Percentiles rank a stretch among this genome's conserved stretches.
These are phyloP conservation scores for Mesembryanthemum crystallinum DNA, from an alignment of 148 eudicot species.

Conservation along the genomic window DNA sequence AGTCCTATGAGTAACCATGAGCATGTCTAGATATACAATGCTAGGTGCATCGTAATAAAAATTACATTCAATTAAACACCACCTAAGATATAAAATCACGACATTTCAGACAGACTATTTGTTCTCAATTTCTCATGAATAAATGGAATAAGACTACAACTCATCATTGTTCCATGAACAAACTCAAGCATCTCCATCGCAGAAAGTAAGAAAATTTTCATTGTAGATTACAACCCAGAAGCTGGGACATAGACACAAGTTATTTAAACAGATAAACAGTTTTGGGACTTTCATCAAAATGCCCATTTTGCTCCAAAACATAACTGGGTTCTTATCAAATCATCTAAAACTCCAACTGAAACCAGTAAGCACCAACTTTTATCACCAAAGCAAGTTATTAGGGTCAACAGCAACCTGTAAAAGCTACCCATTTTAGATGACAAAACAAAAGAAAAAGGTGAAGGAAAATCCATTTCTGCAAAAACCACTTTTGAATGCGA, in stretches of 20 bases:
- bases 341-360: background rate
- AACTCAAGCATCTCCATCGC: background rate
- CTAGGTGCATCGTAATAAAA: background rate
- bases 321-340: background rate
- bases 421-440: background rate
- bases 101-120: too few species aligned
- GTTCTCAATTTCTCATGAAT: too few species aligned
- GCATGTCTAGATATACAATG: too few species aligned
- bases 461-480: too few species aligned
- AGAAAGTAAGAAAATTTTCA: background rate
- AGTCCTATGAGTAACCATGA: too few species aligned
- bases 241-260: background rate
- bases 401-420: background rate
- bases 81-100: background rate
- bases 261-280: background rate
- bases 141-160: too few species aligned
- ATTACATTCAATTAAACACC: background rate
- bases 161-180: background rate
- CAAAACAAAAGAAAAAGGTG: too few species aligned
- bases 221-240: background rate
- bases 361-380: background rate
- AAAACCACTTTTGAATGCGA: too few species aligned
- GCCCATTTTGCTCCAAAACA: background rate
- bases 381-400: too few species aligned
- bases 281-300: background rate